Conservation (phyloP, 768 basidiomycete genomes). For the Podaxis pistillaris region DNA sequence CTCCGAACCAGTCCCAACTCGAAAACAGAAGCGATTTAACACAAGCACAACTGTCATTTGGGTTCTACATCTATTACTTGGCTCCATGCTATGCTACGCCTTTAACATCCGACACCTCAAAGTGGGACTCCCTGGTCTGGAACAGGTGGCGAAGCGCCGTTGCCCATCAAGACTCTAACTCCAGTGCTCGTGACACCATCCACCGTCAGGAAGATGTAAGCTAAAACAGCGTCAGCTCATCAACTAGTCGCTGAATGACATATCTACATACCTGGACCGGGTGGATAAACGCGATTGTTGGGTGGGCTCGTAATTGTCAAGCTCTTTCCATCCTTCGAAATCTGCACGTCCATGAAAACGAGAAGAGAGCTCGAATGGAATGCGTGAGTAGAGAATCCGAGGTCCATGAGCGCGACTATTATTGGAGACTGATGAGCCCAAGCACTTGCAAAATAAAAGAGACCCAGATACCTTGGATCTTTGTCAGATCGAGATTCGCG, state of each 20-base stretch:
- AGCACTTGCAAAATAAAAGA: background rate
- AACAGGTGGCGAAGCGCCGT: conserved; percentile 38
- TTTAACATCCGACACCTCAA: background rate
- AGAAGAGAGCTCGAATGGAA: conserved; percentile 38
- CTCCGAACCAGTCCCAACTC: no score
- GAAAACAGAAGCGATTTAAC: no score
- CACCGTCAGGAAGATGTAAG: background rate
- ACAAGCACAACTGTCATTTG: background rate
- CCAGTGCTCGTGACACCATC: conserved; percentile 31
- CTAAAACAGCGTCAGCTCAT: background rate
- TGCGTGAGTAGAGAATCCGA: conserved; percentile 43
- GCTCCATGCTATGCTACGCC: background rate
- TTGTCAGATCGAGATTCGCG: conserved; percentile 21
- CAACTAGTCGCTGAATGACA: no score
- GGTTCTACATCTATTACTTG: background rate
- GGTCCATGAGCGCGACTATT: conserved; percentile 37
- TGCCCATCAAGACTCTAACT: conserved; percentile 38
- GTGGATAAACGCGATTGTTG: conserved; percentile 36
- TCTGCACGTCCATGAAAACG: conserved; percentile 32
- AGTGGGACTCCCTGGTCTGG: conserved; percentile 28
- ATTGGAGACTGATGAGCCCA: background rate
- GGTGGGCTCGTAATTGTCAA: conserved; percentile 35
- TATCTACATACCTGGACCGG: conserved; percentile 34
- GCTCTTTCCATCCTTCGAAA: conserved; percentile 30
- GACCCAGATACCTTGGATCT: conserved; percentile 29